Percentiles rank a stretch among this genome's conserved stretches.
phyloP scores from a whole-genome alignment of 805 yeast species.

The Nakazawaea siamensis region DNA sequence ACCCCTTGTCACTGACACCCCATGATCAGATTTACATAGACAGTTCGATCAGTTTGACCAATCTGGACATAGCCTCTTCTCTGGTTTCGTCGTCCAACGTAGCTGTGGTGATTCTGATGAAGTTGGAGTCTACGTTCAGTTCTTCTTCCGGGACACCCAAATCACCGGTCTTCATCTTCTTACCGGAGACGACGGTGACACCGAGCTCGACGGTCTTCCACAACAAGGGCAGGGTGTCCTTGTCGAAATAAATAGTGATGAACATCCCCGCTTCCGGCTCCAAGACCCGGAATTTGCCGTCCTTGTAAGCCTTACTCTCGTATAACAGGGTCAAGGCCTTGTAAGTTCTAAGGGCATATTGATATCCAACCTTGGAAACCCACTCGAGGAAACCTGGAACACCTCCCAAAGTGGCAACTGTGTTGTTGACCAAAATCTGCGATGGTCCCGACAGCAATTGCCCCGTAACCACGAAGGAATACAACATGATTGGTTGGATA shows the following conservation, averaged over 20 bases:
- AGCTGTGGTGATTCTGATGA: conserved; percentile 53
- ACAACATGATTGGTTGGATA: conserved; percentile 26
- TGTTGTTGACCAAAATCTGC: conserved; percentile 36
- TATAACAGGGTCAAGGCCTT: conserved; percentile 25
- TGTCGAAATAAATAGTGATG: conserved; percentile 16
- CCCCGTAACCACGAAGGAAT: conserved; percentile 31
- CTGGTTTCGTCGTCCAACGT: conserved; percentile 38
- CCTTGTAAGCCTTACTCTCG: conserved; percentile 26
- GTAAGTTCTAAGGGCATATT: conserved; percentile 36
- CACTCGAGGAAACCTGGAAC: conserved; percentile 39
- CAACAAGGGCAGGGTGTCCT: conserved; percentile 26
- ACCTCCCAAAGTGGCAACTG: conserved; percentile 28
- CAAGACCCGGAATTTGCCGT: conserved; percentile 27
- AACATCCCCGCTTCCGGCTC: conserved; percentile 49
- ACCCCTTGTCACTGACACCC: too few relatives aligned
- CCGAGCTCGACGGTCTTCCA: conserved; percentile 39
- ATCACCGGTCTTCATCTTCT: conserved; percentile 40
- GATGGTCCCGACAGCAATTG: conserved; percentile 43
- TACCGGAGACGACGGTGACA: conserved; percentile 48
- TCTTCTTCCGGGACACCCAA: conserved; percentile 23
- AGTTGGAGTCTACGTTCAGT: conserved; percentile 28
- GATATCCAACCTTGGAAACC: conserved; percentile 38
- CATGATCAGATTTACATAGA: conserved; percentile 14
- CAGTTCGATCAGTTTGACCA: conserved; percentile 38
- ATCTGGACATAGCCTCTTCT: conserved; percentile 46